These are phyloP conservation scores for Phyllosticta capitalensis DNA, from an alignment of 2,329 filamentous ascomycete genomes.

Conservation along the genomic window DNA sequence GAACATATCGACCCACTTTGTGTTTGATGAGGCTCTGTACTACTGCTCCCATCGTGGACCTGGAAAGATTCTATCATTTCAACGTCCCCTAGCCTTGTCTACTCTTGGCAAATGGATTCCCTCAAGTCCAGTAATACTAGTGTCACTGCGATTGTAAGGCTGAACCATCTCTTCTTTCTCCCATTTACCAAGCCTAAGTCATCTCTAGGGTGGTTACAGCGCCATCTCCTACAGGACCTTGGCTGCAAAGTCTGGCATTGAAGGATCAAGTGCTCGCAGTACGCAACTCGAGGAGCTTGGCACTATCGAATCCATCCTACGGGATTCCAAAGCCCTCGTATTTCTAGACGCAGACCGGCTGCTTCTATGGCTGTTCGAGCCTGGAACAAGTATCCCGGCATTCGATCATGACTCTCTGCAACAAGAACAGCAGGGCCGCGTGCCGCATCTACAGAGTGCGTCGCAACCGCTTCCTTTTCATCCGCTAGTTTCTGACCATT, in stretches of 20 bases:
- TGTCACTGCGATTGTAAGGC: conserved; percentile 7
- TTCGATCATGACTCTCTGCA: conserved; percentile 7
- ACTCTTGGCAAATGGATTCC: conserved; percentile 6
- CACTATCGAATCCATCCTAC: conserved; percentile 7
- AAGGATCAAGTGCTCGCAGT: neutral
- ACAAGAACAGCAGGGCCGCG: conserved; percentile 5
- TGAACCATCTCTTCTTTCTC: neutral
- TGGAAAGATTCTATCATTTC: conserved; percentile 4
- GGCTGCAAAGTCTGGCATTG: neutral
- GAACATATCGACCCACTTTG: conserved; percentile 22
- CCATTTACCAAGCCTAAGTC: neutral
- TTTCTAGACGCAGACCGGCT: conserved; percentile 4
- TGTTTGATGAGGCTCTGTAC: conserved; percentile 10
- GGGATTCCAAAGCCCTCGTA: conserved; percentile 5
- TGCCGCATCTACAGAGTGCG: neutral
- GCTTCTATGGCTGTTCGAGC: conserved; percentile 11
- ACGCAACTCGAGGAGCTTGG: conserved; percentile 2
- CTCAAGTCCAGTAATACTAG: conserved; percentile 9
- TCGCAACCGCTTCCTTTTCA: neutral
- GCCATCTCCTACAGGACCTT: conserved; percentile 5
- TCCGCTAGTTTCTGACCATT: conserved; percentile 15
- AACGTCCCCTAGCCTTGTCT: conserved; percentile 11
- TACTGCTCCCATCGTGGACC: conserved; percentile 4
- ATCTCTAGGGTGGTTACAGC: conserved; percentile 1
- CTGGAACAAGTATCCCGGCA: neutral